phyloP scores from a whole-genome alignment of 495 filamentous ascomycete genomes.

The Trypethelium eluteriae region DNA sequence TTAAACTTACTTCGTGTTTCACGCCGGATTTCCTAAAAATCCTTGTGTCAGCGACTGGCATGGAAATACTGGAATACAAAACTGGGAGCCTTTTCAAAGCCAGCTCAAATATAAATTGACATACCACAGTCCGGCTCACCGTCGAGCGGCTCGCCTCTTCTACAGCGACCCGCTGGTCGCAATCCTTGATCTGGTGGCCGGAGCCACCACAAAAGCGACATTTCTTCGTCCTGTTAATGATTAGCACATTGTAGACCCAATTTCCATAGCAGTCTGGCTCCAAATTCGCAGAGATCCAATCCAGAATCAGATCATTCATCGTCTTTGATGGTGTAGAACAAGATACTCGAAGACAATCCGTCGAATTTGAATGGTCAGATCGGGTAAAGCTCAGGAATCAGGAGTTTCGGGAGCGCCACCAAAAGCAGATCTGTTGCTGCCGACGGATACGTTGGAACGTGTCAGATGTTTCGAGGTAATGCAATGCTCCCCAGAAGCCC shows the following conservation, averaged over 20 bases:
- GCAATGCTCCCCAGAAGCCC: too few relatives aligned
- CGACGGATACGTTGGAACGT: too few relatives aligned
- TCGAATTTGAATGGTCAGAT: neutral
- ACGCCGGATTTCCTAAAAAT: neutral
- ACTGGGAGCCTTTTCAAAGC: too few relatives aligned
- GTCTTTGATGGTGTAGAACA: neutral
- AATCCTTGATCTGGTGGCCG: neutral
- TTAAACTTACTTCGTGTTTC: neutral
- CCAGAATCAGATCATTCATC: too few relatives aligned
- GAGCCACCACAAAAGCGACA: neutral
- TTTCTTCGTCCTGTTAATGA: neutral
- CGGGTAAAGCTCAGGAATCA: too few relatives aligned
- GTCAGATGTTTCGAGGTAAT: too few relatives aligned
- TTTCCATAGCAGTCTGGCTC: too few relatives aligned
- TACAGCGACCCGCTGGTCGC: neutral
- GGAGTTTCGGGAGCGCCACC: too few relatives aligned
- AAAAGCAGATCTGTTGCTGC: too few relatives aligned
- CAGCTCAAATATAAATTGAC: neutral
- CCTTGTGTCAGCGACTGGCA: neutral
- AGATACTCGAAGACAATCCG: neutral
- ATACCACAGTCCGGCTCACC: neutral
- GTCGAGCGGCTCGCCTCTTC: neutral
- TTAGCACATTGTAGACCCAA: too few relatives aligned
- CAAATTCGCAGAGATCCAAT: too few relatives aligned
- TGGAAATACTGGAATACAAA: too few relatives aligned